Evolutionary conservation across 345 rosid species (phyloP).

Genomic region (Ceriops decandra): DNA sequence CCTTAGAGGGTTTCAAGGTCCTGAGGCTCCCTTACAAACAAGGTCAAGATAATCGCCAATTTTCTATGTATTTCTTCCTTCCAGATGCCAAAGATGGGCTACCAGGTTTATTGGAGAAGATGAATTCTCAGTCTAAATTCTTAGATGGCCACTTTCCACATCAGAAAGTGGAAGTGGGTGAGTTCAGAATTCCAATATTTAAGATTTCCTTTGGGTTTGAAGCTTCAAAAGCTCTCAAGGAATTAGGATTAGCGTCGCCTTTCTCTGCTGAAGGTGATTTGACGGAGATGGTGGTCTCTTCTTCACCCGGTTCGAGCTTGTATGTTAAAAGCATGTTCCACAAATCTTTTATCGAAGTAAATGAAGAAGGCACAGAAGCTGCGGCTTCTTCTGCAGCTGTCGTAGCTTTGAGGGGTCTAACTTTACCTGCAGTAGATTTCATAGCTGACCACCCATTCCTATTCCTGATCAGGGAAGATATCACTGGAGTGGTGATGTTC

Average conservation of each 20-base stretch:
- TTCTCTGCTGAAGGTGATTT: slow-evolving; percentile 51
- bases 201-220: slow-evolving; percentile 55
- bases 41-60: slow-evolving; percentile 57
- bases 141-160: slow-evolving; percentile 48
- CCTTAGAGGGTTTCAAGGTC: slow-evolving; percentile 64
- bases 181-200: slow-evolving; percentile 60
- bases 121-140: slow-evolving; percentile 44
- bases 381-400: slow-evolving; percentile 60
- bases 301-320: slow-evolving; percentile 28
- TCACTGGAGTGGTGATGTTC: slow-evolving; percentile 58
- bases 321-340: slow-evolving; percentile 53
- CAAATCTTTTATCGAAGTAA: slow-evolving; percentile 63
- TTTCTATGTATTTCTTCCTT: slow-evolving; percentile 75
- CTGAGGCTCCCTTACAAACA: slow-evolving; percentile 65
- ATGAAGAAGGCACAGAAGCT: slow-evolving; percentile 80
- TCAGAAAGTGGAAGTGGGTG: slow-evolving; percentile 25
- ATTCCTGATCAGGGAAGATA: slow-evolving; percentile 54
- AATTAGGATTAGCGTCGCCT: slow-evolving; percentile 48
- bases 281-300: slow-evolving; percentile 57
- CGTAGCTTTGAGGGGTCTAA: slow-evolving; percentile 8
- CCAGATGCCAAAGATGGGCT: slow-evolving; percentile 62
- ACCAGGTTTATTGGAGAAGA: slow-evolving; percentile 44
- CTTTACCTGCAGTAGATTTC: slow-evolving; percentile 36
- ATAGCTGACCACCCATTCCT: slow-evolving; percentile 78
- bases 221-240: slow-evolving; percentile 49